Conservation (phyloP, 2,329 filamentous ascomycete species). For the Lecanicillium sp. region DNA sequence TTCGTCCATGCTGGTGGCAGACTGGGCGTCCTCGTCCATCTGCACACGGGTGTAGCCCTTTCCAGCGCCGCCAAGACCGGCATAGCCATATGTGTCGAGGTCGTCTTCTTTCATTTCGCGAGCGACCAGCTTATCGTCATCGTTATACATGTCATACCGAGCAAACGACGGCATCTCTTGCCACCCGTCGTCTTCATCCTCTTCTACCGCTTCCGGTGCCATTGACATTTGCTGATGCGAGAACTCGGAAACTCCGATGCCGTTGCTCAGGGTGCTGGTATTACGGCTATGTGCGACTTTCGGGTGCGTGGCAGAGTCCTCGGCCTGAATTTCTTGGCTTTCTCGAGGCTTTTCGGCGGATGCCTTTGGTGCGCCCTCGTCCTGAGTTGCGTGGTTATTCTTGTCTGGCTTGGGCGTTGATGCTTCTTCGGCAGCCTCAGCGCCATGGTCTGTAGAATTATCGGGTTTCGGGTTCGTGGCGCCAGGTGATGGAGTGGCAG, state of each 20-base stretch:
- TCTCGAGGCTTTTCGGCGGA: neutral
- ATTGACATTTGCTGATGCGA: constrained; percentile 75
- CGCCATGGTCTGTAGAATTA: constrained; percentile 5
- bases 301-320: neutral
- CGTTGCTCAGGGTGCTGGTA: constrained; percentile 28
- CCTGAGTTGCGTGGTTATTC: too few species aligned
- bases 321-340: constrained; percentile 4
- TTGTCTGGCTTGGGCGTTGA: too few species aligned
- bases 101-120: constrained; percentile 68
- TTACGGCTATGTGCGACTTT: constrained; percentile 25
- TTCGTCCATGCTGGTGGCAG: constrained; percentile 92
- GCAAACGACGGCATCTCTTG: constrained; percentile 92
- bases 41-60: constrained; percentile 95
- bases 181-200: constrained; percentile 64
- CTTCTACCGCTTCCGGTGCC: constrained; percentile 43
- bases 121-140: constrained; percentile 80
- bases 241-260: constrained; percentile 61
- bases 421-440: constrained; percentile 3
- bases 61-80: constrained; percentile 75
- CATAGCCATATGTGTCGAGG: constrained; percentile 61
- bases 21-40: constrained; percentile 88
- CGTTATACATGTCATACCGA: constrained; percentile 90
- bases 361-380: too few species aligned
- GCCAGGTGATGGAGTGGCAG: neutral
- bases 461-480: constrained; percentile 1